Percentiles rank a stretch among this genome's conserved stretches.
These are phyloP conservation scores for Lithohypha guttulata DNA, from an alignment of 2,329 filamentous ascomycete species.

Conservation along the genomic window DNA sequence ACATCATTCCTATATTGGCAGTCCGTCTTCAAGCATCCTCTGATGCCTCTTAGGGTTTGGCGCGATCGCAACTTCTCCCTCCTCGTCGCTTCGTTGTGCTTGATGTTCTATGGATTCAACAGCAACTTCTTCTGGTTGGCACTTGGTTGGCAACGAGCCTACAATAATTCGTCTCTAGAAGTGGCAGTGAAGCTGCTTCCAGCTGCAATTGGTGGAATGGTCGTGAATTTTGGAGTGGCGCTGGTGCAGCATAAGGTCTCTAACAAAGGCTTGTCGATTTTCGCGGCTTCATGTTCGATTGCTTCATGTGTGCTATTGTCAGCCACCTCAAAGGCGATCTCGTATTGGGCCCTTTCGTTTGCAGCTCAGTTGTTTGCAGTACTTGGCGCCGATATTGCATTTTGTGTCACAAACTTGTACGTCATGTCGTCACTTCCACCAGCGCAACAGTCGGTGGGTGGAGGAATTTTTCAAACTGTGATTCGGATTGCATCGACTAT, in stretches of 20 bases:
- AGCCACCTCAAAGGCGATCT: slow-evolving; percentile 43
- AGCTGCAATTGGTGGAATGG: slow-evolving; percentile 51
- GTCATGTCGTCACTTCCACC: slow-evolving; percentile 54
- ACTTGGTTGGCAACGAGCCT: slow-evolving; percentile 53
- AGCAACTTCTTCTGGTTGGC: slow-evolving; percentile 53
- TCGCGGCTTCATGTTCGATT: slow-evolving; percentile 37
- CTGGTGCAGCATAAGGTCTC: slow-evolving; percentile 52
- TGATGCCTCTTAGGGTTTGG: slow-evolving; percentile 43
- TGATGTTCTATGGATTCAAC: slow-evolving; percentile 55
- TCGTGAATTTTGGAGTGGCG: slow-evolving; percentile 54
- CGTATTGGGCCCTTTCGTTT: slow-evolving; percentile 58
- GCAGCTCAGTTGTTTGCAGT: slow-evolving; percentile 51
- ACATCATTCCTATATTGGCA: slow-evolving; percentile 54
- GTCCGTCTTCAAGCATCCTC: slow-evolving; percentile 37
- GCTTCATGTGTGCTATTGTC: slow-evolving; percentile 43
- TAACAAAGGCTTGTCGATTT: slow-evolving; percentile 52
- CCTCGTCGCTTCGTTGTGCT: slow-evolving; percentile 46
- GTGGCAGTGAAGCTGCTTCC: slow-evolving; percentile 56
- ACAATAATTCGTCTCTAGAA: slow-evolving; percentile 42
- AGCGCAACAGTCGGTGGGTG: slow-evolving; percentile 55
- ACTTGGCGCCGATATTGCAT: slow-evolving; percentile 57
- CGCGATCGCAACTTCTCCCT: slow-evolving; percentile 54
- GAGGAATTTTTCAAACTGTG: slow-evolving; percentile 58
- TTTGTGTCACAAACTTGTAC: slow-evolving; percentile 61
- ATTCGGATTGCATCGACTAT: slow-evolving; percentile 50